phyloP scores from a whole-genome alignment of 2,329 filamentous ascomycete genomes.

The Microdochium bolleyi region DNA sequence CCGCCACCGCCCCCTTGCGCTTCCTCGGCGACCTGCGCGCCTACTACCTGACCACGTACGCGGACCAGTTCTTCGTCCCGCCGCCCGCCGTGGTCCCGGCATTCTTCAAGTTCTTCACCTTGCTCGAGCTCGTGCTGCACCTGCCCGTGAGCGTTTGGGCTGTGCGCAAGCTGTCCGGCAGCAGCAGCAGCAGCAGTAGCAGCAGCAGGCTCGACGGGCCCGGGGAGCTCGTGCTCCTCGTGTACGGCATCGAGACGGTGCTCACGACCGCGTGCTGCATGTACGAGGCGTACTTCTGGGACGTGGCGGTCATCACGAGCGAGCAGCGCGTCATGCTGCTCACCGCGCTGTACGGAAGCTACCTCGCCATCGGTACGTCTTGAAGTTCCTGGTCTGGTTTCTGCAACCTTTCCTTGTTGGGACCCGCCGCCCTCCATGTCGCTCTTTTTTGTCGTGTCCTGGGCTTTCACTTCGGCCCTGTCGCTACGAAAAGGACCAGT shows the following conservation, averaged over 20 bases:
- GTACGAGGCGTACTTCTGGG: conserved; percentile 41
- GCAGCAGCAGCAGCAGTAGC: background rate
- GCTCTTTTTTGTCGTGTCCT: too few relatives aligned
- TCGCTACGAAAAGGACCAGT: too few relatives aligned
- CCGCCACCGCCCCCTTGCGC: conserved; percentile 35
- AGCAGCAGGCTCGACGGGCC: conserved; percentile 22
- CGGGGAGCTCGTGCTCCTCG: conserved; percentile 41
- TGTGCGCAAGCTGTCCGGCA: conserved; percentile 25
- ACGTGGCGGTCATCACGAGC: conserved; percentile 31
- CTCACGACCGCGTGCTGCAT: conserved; percentile 44
- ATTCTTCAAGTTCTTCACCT: conserved; percentile 44
- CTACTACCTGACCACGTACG: conserved; percentile 37
- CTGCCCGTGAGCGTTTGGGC: conserved; percentile 43
- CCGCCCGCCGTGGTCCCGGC: conserved; percentile 24
- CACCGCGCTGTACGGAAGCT: conserved; percentile 42
- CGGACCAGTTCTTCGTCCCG: conserved; percentile 43
- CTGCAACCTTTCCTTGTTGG: background rate
- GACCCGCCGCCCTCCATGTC: too few relatives aligned
- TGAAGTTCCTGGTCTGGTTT: conserved; percentile 4
- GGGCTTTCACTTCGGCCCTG: conserved; percentile 2
- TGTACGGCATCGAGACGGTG: conserved; percentile 42
- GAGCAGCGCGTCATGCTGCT: conserved; percentile 37
- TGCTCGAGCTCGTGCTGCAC: conserved; percentile 40
- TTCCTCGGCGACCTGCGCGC: conserved; percentile 34
- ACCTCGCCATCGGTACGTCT: conserved; percentile 42